These are phyloP conservation scores for Pseudogymnoascus sp. DNA, from an alignment of 2,329 filamentous ascomycete genomes.

Conservation along the genomic window DNA sequence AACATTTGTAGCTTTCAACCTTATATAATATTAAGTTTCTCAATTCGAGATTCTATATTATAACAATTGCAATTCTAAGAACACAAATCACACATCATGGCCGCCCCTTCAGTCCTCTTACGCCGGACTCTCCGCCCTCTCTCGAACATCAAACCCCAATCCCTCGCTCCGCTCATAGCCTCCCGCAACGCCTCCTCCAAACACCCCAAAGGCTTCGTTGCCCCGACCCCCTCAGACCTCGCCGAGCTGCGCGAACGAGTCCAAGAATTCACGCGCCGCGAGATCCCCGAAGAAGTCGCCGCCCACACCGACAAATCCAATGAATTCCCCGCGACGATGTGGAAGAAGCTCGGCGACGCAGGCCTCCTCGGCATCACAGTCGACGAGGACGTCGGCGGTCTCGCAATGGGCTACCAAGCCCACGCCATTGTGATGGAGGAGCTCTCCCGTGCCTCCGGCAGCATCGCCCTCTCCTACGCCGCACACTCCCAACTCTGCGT, in stretches of 20 bases:
- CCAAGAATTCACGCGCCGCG: conserved; percentile 75
- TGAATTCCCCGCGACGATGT: conserved; percentile 85
- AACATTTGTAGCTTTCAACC: background rate
- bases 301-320: conserved; percentile 77
- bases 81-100: background rate
- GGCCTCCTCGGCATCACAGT: conserved; percentile 90
- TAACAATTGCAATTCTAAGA: background rate
- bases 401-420: conserved; percentile 92
- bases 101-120: conserved; percentile 1
- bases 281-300: conserved; percentile 79
- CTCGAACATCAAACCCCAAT: background rate
- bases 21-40: conserved; percentile 3
- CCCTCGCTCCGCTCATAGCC: conserved; percentile 10
- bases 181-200: conserved; percentile 55
- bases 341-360: conserved; percentile 86
- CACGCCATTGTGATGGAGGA: conserved; percentile 96
- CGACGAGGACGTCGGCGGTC: conserved; percentile 82
- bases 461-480: conserved; percentile 84
- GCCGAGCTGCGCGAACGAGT: conserved; percentile 46
- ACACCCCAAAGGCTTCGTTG: conserved; percentile 56
- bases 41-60: background rate
- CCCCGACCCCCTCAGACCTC: conserved; percentile 44
- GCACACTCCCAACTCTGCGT: conserved; percentile 95
- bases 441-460: conserved; percentile 76
- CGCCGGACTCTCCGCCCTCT: conserved; percentile 7